Evolutionary conservation across 1,284 basidiomycete genomes (phyloP).

Genomic region (Boletus smithii): DNA sequence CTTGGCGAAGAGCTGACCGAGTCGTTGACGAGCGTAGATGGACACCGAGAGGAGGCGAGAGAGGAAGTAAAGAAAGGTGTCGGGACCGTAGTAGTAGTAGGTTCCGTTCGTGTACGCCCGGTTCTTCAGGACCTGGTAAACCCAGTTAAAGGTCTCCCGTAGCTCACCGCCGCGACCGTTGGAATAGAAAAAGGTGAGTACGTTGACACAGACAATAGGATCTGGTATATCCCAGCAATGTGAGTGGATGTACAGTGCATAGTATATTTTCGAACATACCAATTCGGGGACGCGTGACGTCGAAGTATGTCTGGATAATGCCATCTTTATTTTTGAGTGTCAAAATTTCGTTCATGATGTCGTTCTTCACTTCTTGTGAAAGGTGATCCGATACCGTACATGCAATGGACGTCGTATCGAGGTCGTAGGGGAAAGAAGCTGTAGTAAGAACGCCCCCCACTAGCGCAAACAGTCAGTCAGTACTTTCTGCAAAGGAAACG

Average conservation of each 20-base stretch:
- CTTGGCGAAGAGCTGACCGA: slow-evolving; percentile 17
- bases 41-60: slow-evolving; percentile 22
- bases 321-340: slow-evolving; percentile 19
- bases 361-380: slow-evolving; percentile 16
- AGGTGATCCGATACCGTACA: slow-evolving; percentile 20
- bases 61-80: slow-evolving; percentile 24
- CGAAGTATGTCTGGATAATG: slow-evolving; percentile 22
- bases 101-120: slow-evolving; percentile 23
- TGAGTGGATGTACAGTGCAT: neutral
- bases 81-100: slow-evolving; percentile 17
- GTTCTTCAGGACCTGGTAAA: slow-evolving; percentile 22
- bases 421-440: slow-evolving; percentile 13
- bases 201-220: slow-evolving; percentile 21
- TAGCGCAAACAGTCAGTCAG: slow-evolving; percentile 7
- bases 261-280: slow-evolving; percentile 4
- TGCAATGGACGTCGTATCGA: slow-evolving; percentile 23
- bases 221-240: slow-evolving; percentile 1
- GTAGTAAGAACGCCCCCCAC: slow-evolving; percentile 11
- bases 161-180: slow-evolving; percentile 22
- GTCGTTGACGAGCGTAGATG: slow-evolving; percentile 14
- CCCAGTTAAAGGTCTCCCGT: slow-evolving; percentile 23
- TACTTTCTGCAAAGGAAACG: neutral
- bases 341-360: slow-evolving; percentile 27
- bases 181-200: slow-evolving; percentile 23
- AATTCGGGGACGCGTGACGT: slow-evolving; percentile 18